phyloP scores from a whole-genome alignment of 768 basidiomycete species.

The Termitomyces titanicus region DNA sequence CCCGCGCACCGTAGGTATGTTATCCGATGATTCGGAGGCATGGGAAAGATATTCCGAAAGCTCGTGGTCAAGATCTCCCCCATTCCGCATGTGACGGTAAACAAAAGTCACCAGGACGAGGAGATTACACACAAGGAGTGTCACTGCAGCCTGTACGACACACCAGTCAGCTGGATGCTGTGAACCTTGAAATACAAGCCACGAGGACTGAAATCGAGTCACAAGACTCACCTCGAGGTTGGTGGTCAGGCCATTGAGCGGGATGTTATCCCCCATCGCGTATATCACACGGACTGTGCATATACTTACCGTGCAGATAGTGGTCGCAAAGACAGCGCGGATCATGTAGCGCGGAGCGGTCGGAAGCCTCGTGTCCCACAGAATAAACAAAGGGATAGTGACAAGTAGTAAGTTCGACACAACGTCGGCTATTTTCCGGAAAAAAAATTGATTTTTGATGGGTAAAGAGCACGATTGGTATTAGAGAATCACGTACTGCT shows the following conservation, averaged over 20 bases:
- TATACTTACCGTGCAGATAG: slow-evolving; percentile 10
- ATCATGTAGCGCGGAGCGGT: slow-evolving; percentile 12
- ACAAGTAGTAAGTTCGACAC: slow-evolving; percentile 9
- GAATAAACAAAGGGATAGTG: slow-evolving; percentile 2
- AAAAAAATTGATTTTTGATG: not conserved
- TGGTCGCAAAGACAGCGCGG: slow-evolving; percentile 14
- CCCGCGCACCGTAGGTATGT: not conserved
- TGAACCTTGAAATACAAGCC: not conserved
- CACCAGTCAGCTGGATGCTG: not conserved
- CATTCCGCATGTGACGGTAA: slow-evolving; percentile 14
- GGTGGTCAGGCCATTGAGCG: slow-evolving; percentile 13
- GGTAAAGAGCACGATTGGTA: not conserved
- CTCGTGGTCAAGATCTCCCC: slow-evolving; percentile 10
- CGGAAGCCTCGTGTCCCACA: slow-evolving; percentile 11
- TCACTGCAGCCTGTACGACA: slow-evolving; percentile 11
- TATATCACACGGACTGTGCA: slow-evolving; percentile 12
- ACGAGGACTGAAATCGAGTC: not conserved
- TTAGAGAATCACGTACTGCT: slow-evolving; percentile 6
- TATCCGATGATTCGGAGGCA: not conserved
- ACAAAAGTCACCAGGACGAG: slow-evolving; percentile 15
- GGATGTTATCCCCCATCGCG: not conserved
- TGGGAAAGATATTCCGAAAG: slow-evolving; percentile 1
- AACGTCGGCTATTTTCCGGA: slow-evolving; percentile 11
- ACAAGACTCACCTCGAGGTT: slow-evolving; percentile 15
- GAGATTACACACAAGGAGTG: slow-evolving; percentile 16